Conservation (phyloP, 148 eudicot species). For the Camellia sinensis region DNA sequence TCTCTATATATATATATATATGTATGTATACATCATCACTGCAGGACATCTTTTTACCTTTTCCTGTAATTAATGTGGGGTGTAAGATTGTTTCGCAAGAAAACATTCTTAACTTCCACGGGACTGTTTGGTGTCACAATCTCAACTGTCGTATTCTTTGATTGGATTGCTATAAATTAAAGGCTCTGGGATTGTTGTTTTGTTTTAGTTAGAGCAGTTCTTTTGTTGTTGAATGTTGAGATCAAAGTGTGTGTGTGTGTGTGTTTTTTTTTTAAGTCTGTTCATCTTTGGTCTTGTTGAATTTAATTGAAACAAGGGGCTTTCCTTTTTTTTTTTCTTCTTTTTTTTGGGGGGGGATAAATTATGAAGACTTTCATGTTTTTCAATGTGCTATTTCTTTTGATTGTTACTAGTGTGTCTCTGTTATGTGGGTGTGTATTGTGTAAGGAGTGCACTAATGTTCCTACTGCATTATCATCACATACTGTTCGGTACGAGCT, state of each 20-base stretch:
- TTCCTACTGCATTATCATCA: conserved; percentile 39
- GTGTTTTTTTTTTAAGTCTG: not conserved
- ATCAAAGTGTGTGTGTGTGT: too few species aligned
- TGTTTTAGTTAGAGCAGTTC: not conserved
- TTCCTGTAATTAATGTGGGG: too few species aligned
- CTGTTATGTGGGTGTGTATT: conserved; percentile 26
- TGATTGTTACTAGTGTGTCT: not conserved
- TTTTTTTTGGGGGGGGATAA: not conserved
- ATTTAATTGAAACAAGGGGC: not conserved
- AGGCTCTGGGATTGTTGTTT: not conserved
- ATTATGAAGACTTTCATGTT: conserved; percentile 1
- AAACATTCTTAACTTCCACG: conserved; percentile 15
- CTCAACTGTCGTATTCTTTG: not conserved
- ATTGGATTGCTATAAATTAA: not conserved
- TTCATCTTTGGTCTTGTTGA: not conserved
- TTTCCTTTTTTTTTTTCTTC: too few species aligned
- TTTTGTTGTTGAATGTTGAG: not conserved
- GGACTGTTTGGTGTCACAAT: not conserved
- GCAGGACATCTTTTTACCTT: too few species aligned
- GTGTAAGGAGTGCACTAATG: conserved; percentile 68
- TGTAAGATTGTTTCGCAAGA: too few species aligned
- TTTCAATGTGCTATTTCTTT: not conserved
- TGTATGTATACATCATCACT: too few species aligned
- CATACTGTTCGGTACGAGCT: conserved; percentile 59
- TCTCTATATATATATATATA: too few species aligned